Base-by-base conservation (phyloP, 192 early-diverging fungal species). In the Linnemannia exigua region DNA sequence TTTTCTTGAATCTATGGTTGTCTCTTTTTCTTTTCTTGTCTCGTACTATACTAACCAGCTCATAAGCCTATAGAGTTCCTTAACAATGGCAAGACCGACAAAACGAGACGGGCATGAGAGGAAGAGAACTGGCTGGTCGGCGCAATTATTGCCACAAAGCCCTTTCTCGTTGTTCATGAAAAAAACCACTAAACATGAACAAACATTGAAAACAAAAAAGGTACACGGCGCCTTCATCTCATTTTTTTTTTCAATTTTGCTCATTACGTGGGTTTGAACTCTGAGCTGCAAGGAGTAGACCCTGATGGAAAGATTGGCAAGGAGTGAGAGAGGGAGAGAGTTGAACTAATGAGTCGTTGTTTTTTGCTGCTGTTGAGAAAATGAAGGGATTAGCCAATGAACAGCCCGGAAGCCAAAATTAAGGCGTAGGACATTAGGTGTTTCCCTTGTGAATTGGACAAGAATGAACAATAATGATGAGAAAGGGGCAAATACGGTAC, bases 121-220 rank as follows among this genome's bases (percentile, higher is more conserved):
- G n/a, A n/a, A n/a, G n/a, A n/a, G n/a, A n/a, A n/a, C n/a, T n/a
- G n/a, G n/a, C n/a, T n/a, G n/a, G n/a, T n/a, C n/a, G n/a, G n/a
- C n/a, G n/a, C n/a, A n/a, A n/a, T n/a, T n/a, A n/a, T n/a, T n/a
- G n/a, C n/a, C n/a, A n/a, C n/a, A n/a, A n/a, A n/a, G n/a, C n/a
- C n/a, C n/a, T n/a, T n/a, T n/a, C n/a, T n/a, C n/a, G n/a, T n/a
- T n/a, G n/a, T 44, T 44, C 5, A 44, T 44, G 41, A 44, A 44
- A 44, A 72, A 72, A 48, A 72, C n/a, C n/a, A n/a, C n/a, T n/a
- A 72, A 72, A 72, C 37, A 72, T 19, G 44, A 71, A 47, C 37
- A 46, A n/a, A 74, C 25, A 19, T n/a, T n/a, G n/a, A n/a, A n/a
- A n/a, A n/a, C n/a, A 19, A 33, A 63, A 63, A 15, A 25, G 14